A percentile compares a stretch with the other conserved stretches of the same genome.
phyloP scores from a whole-genome alignment of 257 asterid genomes.

The Capsicum baccatum region DNA sequence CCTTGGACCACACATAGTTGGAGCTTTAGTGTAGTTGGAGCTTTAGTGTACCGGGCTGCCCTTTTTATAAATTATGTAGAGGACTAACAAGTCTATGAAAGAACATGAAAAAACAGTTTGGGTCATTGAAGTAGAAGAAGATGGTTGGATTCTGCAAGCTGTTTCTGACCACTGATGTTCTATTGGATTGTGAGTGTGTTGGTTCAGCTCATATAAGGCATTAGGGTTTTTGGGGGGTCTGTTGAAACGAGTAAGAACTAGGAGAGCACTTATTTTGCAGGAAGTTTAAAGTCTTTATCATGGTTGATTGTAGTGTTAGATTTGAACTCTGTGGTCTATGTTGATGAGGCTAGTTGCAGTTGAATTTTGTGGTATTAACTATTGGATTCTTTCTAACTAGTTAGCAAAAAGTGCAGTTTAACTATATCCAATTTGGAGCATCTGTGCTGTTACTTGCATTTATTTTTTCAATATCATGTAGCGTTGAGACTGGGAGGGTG shows the following conservation, averaged over 20 bases:
- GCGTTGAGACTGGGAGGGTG: background rate
- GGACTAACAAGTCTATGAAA: no score
- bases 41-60: no score
- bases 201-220: background rate
- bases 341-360: constrained; percentile 5
- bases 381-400: background rate
- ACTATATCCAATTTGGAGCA: background rate
- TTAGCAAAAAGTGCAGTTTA: constrained; percentile 3
- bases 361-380: background rate
- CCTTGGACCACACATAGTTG: no score
- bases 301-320: no score
- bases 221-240: background rate
- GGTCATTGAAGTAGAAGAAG: background rate
- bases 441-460: background rate
- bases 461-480: background rate
- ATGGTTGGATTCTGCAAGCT: background rate
- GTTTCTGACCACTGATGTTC: background rate
- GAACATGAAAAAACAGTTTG: no score
- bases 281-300: background rate
- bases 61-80: no score
- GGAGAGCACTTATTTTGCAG: background rate
- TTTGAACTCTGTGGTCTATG: background rate
- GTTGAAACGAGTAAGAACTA: background rate
- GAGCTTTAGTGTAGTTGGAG: no score
- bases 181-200: background rate